These are phyloP conservation scores for Lyophyllum shimeji DNA, from an alignment of 768 basidiomycete species.

Conservation along the genomic window DNA sequence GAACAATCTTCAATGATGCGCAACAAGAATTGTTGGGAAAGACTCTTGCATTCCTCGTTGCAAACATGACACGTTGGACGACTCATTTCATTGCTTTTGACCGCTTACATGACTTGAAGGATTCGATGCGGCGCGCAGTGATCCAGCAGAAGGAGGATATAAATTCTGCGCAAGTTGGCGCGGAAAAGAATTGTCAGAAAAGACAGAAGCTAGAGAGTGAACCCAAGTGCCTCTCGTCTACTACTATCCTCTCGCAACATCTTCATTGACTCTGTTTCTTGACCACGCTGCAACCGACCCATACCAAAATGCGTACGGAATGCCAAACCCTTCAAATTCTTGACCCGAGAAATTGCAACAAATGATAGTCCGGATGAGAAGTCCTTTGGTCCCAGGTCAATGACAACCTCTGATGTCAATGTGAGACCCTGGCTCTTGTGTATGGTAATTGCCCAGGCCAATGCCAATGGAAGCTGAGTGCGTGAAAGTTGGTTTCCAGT, in stretches of 20 bases:
- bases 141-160: too few relatives aligned
- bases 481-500: slow-evolving; percentile 5
- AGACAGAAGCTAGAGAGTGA: too few relatives aligned
- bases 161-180: too few relatives aligned
- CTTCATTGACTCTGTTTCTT: background rate
- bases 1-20: too few relatives aligned
- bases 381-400: background rate
- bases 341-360: background rate
- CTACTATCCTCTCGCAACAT: background rate
- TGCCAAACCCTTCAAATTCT: background rate
- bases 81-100: too few relatives aligned
- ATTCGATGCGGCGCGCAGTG: too few relatives aligned
- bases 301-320: background rate
- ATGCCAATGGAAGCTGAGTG: slow-evolving; percentile 52
- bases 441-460: slow-evolving; percentile 77
- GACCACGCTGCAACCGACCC: background rate
- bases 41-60: too few relatives aligned
- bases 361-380: background rate
- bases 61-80: too few relatives aligned
- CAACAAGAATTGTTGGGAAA: too few relatives aligned
- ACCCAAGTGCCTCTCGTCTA: background rate
- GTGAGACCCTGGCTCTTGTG: slow-evolving; percentile 82
- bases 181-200: too few relatives aligned
- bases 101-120: too few relatives aligned
- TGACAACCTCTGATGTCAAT: slow-evolving; percentile 28